Evolutionary conservation across 2,329 filamentous ascomycete genomes (phyloP).

Genomic region (Botryotinia narcissicola): DNA sequence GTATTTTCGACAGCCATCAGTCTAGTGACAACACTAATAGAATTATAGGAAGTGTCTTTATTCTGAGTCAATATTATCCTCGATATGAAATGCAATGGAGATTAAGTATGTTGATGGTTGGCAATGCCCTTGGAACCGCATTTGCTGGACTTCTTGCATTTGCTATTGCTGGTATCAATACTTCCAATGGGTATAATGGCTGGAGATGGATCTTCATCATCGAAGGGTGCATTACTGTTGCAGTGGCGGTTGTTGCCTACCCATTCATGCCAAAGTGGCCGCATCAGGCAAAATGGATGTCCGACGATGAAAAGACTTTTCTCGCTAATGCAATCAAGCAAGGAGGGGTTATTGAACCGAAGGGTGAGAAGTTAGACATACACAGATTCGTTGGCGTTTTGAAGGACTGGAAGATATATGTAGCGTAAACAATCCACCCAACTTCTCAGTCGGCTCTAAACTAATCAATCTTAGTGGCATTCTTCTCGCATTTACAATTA

Average conservation of each 20-base stretch:
- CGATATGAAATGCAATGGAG: not conserved
- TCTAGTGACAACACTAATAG: not conserved
- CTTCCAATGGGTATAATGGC: not conserved
- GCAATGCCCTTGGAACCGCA: not conserved
- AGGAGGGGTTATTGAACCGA: not conserved
- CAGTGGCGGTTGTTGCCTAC: not conserved
- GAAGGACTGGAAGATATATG: not conserved
- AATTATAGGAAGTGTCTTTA: not conserved
- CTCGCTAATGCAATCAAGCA: not conserved
- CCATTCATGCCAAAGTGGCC: not conserved
- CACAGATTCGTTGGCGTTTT: not conserved
- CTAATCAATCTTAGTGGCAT: not conserved
- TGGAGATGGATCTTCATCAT: constrained; percentile 9
- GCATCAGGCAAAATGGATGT: not conserved
- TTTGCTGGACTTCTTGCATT: constrained; percentile 4
- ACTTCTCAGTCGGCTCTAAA: not conserved
- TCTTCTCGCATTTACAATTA: not conserved
- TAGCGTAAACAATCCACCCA: not conserved
- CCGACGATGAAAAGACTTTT: not conserved
- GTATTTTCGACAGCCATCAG: not conserved
- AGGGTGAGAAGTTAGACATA: not conserved
- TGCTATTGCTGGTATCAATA: constrained; percentile 5
- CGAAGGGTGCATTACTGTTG: not conserved
- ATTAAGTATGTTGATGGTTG: not conserved
- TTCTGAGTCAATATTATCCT: not conserved